A percentile compares a stretch with the other conserved stretches of the same genome.
Evolutionary conservation across 2,329 filamentous ascomycete genomes (phyloP).

Genomic region (Juglanconis juglandina): DNA sequence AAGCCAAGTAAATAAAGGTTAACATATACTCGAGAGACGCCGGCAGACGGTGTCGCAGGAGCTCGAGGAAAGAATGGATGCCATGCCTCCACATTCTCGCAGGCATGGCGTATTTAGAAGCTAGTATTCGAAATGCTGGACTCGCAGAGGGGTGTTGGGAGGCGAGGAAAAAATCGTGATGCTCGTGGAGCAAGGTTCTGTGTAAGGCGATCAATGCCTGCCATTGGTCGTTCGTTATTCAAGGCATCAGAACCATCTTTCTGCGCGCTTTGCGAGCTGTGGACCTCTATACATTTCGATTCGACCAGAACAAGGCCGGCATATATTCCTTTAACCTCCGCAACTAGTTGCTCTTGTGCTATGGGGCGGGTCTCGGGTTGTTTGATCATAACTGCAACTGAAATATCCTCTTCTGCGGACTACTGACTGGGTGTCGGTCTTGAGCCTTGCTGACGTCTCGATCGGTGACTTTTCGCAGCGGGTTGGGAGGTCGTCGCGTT

Average conservation of each 20-base stretch:
- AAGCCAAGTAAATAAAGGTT: slow-evolving; percentile 82
- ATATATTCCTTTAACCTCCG: slow-evolving; percentile 82
- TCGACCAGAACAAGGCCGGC: slow-evolving; percentile 83
- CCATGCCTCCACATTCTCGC: slow-evolving; percentile 92
- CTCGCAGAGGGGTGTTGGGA: slow-evolving; percentile 80
- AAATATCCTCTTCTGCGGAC: slow-evolving; percentile 17
- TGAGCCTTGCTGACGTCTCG: background rate
- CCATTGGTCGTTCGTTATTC: slow-evolving; percentile 72
- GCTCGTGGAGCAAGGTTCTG: slow-evolving; percentile 74
- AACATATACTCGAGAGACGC: slow-evolving; percentile 84
- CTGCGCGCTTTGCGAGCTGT: slow-evolving; percentile 55
- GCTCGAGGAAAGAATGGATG: slow-evolving; percentile 79
- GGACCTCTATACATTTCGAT: slow-evolving; percentile 80
- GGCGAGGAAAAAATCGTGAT: slow-evolving; percentile 83
- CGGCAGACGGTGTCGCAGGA: slow-evolving; percentile 71
- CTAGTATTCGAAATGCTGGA: slow-evolving; percentile 62
- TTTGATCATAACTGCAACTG: slow-evolving; percentile 22
- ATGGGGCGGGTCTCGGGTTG: slow-evolving; percentile 67
- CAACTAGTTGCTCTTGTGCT: slow-evolving; percentile 72
- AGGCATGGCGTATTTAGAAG: slow-evolving; percentile 85
- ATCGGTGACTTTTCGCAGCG: background rate
- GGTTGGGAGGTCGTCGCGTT: background rate
- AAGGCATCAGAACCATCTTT: too few species aligned
- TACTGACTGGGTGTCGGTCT: background rate
- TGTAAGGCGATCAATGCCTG: slow-evolving; percentile 80